Percentiles rank a stretch among this genome's conserved stretches.
Conservation (phyloP, 164 flowering plant species). For the Cinnamomum micranthum region DNA sequence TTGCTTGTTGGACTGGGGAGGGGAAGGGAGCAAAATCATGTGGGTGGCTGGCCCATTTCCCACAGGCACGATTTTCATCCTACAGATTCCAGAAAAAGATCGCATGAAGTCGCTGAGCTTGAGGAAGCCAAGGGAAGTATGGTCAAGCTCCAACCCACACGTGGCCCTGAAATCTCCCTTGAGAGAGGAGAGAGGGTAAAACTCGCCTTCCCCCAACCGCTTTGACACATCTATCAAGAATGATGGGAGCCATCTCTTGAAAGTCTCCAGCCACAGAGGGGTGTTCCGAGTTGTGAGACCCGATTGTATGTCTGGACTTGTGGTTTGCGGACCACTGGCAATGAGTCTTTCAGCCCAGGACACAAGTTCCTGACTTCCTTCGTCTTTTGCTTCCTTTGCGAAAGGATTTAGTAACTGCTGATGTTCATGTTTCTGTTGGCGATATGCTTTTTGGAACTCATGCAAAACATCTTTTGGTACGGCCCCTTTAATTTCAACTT, state of each 20-base stretch:
- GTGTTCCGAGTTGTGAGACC: conserved; percentile 2
- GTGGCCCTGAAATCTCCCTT: conserved; percentile 54
- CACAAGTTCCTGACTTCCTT: conserved; percentile 12
- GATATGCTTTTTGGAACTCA: conserved; percentile 15
- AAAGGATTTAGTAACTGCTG: conserved; percentile 13
- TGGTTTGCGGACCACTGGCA: neutral
- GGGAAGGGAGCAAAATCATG: conserved; percentile 44
- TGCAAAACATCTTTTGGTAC: conserved; percentile 22
- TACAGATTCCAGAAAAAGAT: conserved; percentile 39
- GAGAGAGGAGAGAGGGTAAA: conserved; percentile 59
- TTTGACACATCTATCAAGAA: conserved; percentile 30
- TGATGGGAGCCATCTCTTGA: conserved; percentile 53
- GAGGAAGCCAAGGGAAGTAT: conserved; percentile 47
- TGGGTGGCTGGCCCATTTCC: conserved; percentile 41
- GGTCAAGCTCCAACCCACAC: conserved; percentile 55
- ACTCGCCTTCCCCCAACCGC: conserved; percentile 31
- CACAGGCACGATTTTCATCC: conserved; percentile 35
- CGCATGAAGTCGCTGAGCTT: conserved; percentile 60
- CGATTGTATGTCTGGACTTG: conserved; percentile 1
- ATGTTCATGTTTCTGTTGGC: neutral
- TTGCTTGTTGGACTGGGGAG: neutral
- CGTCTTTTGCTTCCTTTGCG: conserved; percentile 5
- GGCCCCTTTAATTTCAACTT: conserved; percentile 47
- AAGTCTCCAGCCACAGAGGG: conserved; percentile 42
- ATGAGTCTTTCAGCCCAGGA: conserved; percentile 34